Evolutionary conservation across 2,329 filamentous ascomycete species (phyloP).

Genomic region (Colletotrichum simmondsii): DNA sequence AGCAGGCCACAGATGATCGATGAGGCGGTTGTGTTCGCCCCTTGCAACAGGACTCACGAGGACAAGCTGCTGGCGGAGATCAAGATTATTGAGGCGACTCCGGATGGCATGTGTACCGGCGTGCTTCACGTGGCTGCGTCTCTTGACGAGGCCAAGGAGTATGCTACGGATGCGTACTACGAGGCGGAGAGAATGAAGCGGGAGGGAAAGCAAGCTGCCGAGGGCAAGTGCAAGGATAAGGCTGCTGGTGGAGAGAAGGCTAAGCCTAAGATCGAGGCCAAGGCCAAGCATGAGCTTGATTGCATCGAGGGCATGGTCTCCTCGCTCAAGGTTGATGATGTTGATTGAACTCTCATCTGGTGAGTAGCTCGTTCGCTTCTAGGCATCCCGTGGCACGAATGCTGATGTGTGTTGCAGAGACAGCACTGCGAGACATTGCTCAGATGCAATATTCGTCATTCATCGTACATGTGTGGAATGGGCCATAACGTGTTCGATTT

Average conservation of each 20-base stretch:
- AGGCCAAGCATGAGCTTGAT: neutral
- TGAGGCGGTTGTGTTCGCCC: neutral
- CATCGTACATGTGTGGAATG: too few relatives aligned
- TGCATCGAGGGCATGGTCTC: neutral
- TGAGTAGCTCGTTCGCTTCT: neutral
- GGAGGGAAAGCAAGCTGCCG: neutral
- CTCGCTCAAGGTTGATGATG: neutral
- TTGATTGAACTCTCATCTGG: neutral
- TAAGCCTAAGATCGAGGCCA: neutral
- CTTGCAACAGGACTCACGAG: too few relatives aligned
- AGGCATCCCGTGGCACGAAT: neutral
- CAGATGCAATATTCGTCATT: too few relatives aligned
- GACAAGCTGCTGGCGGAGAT: neutral
- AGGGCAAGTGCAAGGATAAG: accelerated
- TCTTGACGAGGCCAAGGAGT: neutral
- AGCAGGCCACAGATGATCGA: neutral
- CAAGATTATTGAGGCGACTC: neutral
- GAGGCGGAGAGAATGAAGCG: neutral
- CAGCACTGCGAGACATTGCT: neutral
- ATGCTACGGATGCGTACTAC: neutral
- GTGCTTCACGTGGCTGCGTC: neutral
- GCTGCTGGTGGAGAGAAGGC: too few relatives aligned
- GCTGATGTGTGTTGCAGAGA: neutral
- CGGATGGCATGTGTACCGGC: neutral
- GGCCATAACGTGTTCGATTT: too few relatives aligned